Percentiles rank a stretch among this genome's conserved stretches.
Evolutionary conservation across 257 asterid genomes (phyloP).

Genomic region (Rubia yunnanensis): DNA sequence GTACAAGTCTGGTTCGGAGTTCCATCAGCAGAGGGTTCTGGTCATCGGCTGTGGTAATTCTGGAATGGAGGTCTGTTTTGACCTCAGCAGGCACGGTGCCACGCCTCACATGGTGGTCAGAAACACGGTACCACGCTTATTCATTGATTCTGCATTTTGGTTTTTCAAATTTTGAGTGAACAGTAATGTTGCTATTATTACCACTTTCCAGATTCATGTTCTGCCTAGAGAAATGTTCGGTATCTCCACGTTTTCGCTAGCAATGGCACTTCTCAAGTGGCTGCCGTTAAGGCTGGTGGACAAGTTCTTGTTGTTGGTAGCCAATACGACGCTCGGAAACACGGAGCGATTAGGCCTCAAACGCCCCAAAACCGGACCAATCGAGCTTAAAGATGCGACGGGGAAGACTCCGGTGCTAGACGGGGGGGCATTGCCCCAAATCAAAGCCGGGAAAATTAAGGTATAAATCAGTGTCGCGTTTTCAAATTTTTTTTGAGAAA

Average conservation of each 20-base stretch:
- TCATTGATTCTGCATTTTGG: background rate
- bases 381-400: slow-evolving; percentile 76
- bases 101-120: slow-evolving; percentile 70
- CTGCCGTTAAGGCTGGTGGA: slow-evolving; percentile 65
- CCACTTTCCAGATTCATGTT: slow-evolving; percentile 51
- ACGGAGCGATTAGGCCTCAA: slow-evolving; percentile 57
- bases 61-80: slow-evolving; percentile 93
- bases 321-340: slow-evolving; percentile 48
- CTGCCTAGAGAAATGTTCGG: slow-evolving; percentile 87
- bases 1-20: slow-evolving; percentile 57
- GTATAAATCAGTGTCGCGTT: slow-evolving; percentile 18
- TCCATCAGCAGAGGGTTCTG: slow-evolving; percentile 35
- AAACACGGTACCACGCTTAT: slow-evolving; percentile 27
- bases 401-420: slow-evolving; percentile 95
- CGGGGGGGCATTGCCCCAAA: slow-evolving; percentile 72
- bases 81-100: slow-evolving; percentile 59
- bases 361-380: slow-evolving; percentile 86
- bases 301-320: slow-evolving; percentile 46
- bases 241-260: slow-evolving; percentile 60
- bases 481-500: no score
- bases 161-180: background rate
- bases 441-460: slow-evolving; percentile 64
- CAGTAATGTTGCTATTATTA: background rate
- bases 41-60: slow-evolving; percentile 92
- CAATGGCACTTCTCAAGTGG: slow-evolving; percentile 66